Evolutionary conservation across 2,329 filamentous ascomycete species (phyloP), one percentile per base, ranked within the genome.

Genomic region (Cordyceps tenuipes): DNA sequence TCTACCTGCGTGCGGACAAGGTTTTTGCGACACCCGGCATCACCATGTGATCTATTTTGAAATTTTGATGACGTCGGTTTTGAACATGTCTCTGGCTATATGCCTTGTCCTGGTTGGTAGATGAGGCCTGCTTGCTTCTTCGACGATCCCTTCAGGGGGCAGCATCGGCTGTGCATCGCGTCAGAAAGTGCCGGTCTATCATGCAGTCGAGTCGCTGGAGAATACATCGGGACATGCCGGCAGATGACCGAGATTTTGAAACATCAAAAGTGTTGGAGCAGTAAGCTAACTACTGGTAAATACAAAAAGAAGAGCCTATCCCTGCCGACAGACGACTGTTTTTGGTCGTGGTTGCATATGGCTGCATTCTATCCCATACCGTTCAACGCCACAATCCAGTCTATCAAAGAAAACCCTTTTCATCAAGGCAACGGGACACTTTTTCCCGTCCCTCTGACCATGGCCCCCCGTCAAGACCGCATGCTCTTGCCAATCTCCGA

Each of bases 401-500:
- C 15, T 15, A 9, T 29, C 26, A 29, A 29, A 6, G 3, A 39
- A 39, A n/a, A n/a, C n/a, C n/a, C n/a, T 31, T 6, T 29, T 29
- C 26, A 21, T 8, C n/a, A 9, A 36, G 34, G 21, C 31, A 39
- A 21, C 9, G 15, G 21, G 13, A 19, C 9, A 19, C 21, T 26
- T 26, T 6, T 21, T 41, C 10, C 3, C n/a, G 4, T 26, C 19
- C 13, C 41, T 26, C 13, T 53, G 31, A 52, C 34, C n/a, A 5
- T 13, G 5, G 17, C n/a, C n/a, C n/a, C 8, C n/a, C 2, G 17
- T 65, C 66, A 78, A 15, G 72, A 69, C 43, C 69, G 73, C 87
- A 90, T 90, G 15, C 79, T 79, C 80, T 91, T 91, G 43, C 89
- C 90, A 80, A 96, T 96, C 76, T 95, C 88, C 69, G 88, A 91